Conservation (phyloP, 129 eudicot genomes). For the Chrysanthemum seticuspe region DNA sequence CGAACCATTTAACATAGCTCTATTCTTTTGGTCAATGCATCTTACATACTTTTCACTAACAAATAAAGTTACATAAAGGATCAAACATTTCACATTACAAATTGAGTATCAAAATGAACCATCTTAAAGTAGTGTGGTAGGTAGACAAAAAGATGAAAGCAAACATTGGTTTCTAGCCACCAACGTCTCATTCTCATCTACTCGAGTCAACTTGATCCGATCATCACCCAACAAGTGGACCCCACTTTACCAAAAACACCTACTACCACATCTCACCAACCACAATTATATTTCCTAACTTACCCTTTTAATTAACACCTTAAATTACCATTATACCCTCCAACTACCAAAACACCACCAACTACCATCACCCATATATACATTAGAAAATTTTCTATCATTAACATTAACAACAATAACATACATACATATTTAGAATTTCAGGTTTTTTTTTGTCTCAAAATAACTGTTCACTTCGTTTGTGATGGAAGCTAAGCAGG, state of each 20-base stretch:
- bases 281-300: constrained; percentile 17
- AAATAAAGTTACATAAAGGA: too few species aligned
- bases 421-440: background rate
- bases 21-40: too few species aligned
- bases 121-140: constrained; percentile 29
- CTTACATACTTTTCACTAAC: too few species aligned
- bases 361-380: constrained; percentile 33
- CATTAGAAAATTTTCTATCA: constrained; percentile 6
- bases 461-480: background rate
- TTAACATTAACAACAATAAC: background rate
- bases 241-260: constrained; percentile 40
- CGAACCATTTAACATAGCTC: too few species aligned
- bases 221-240: constrained; percentile 20
- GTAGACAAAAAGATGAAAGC: constrained; percentile 22
- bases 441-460: too few species aligned
- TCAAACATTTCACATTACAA: too few species aligned
- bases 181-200: constrained; percentile 1
- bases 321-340: constrained; percentile 35
- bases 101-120: too few species aligned
- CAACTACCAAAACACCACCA: constrained; percentile 32
- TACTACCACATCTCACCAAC: constrained; percentile 50
- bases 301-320: constrained; percentile 17
- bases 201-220: constrained; percentile 34
- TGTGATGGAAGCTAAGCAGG: constrained; percentile 24
- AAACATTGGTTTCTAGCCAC: background rate